Base-by-base conservation (phyloP, 306 rosid species). In the Prunus fruticosa region DNA sequence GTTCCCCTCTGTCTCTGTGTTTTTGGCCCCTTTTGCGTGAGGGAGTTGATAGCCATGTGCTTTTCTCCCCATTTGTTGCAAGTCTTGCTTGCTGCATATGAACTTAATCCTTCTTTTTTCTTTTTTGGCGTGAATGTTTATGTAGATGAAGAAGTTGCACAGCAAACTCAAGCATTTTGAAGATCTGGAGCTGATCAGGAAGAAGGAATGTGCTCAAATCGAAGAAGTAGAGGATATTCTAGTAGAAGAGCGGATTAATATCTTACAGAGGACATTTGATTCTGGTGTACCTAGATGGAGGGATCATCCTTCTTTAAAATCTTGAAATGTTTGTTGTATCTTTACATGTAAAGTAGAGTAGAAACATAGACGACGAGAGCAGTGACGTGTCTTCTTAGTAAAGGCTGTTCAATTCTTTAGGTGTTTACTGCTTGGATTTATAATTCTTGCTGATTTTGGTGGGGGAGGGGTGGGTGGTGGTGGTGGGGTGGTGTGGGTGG, bases 251-350 rank as follows among this genome's bases (percentile, higher is more conserved):
- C 87, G 92, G 79, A 85, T 96, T 69, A 82, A 84, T 65, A 87
- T 92, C 49, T 68, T 92, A 60, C 84, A 77, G 57, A 78, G 49
- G 75, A 81, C 91, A 27, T 73, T 96, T 52, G 72, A 72, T 69
- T 88, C 90, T 66, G 93, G 98, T 69, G 62, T 86, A 69, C 80
- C 90, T 66, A 90, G 91, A 85, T 92, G 97, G 97, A 95, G 84
- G 86, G 92, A 85, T 73, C 88, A 90, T 82, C 82, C 97, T 54
- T 78, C 72, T 49, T 71, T 79, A 41, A 95, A 85, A 92, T 75
- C 89, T 52, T 92, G 65, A 83, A 78, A 72, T 45, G 43, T 28
- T 58, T 32, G 6, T 66, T 52, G 23, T 46, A 5, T 73, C 11
- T 69, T 25, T 63, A 10, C 18, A 25, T 62, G 51, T 71, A 34